Conservation (phyloP, 768 basidiomycete genomes). For the Leccinum variicolor region DNA sequence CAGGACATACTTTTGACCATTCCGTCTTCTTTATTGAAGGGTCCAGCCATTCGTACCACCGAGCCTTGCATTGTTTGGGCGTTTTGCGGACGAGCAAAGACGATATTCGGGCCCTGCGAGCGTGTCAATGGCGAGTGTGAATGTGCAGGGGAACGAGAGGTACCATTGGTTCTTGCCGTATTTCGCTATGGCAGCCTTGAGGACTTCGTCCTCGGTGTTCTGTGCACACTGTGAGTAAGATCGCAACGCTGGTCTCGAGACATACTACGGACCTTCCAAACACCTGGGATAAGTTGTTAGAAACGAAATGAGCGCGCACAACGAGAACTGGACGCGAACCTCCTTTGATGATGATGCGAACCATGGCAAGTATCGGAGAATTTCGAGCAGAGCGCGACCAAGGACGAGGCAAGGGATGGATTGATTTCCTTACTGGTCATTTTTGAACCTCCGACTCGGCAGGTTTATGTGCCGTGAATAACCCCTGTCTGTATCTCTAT, state of each 20-base stretch:
- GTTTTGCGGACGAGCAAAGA: slow-evolving; percentile 97
- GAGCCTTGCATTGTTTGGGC: slow-evolving; percentile 98
- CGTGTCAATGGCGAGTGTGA: not conserved
- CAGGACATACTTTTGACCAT: slow-evolving; percentile 83
- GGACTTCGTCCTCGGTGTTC: slow-evolving; percentile 97
- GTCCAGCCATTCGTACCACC: slow-evolving; percentile 99
- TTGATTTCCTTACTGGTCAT: not conserved
- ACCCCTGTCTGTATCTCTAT: not conserved
- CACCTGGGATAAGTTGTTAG: slow-evolving; percentile 43
- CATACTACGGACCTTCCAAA: slow-evolving; percentile 65
- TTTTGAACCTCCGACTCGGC: slow-evolving; percentile 22
- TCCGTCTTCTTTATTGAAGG: slow-evolving; percentile 99
- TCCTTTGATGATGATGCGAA: slow-evolving; percentile 90
- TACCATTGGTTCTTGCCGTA: slow-evolving; percentile 96
- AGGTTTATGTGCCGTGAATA: not conserved
- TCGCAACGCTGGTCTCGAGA: not conserved
- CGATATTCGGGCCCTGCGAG: slow-evolving; percentile 88
- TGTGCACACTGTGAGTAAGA: slow-evolving; percentile 28
- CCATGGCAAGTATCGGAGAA: slow-evolving; percentile 44
- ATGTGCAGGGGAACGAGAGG: slow-evolving; percentile 2
- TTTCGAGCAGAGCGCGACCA: not conserved
- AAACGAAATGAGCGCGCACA: not conserved
- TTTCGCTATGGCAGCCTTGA: slow-evolving; percentile 98
- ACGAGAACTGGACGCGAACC: slow-evolving; percentile 39
- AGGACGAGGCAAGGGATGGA: not conserved